Evolutionary conservation across 2,329 filamentous ascomycete species (phyloP).

Genomic region (Lecanosticta acicola): DNA sequence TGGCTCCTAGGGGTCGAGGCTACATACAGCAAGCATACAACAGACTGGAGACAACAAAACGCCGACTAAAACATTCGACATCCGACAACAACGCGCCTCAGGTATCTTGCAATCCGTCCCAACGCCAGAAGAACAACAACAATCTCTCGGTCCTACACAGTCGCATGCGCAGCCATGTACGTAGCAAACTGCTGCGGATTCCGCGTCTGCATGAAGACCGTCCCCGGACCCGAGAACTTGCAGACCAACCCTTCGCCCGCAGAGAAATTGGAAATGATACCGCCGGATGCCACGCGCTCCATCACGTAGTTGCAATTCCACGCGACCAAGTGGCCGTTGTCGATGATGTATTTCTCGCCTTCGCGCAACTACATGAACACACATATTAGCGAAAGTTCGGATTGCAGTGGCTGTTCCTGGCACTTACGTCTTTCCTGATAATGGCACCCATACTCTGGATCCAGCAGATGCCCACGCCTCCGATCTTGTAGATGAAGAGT

Average conservation of each 20-base stretch:
- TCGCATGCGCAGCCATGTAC: constrained; percentile 45
- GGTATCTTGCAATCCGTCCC: too few species aligned
- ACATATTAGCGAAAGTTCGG: too few species aligned
- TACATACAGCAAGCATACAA: too few species aligned
- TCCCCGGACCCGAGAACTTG: constrained; percentile 86
- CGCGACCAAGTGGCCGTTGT: constrained; percentile 59
- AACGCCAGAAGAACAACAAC: too few species aligned
- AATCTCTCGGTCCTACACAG: neutral
- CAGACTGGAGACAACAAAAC: too few species aligned
- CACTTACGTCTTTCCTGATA: constrained; percentile 83
- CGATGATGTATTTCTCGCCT: constrained; percentile 84
- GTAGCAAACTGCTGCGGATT: constrained; percentile 63
- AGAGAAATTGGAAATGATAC: constrained; percentile 80
- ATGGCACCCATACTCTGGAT: constrained; percentile 92
- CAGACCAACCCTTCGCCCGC: constrained; percentile 87
- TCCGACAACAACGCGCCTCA: too few species aligned
- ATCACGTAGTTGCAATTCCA: constrained; percentile 96
- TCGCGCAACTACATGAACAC: constrained; percentile 41
- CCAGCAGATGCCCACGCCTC: constrained; percentile 77
- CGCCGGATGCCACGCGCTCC: constrained; percentile 82
- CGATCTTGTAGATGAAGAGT: constrained; percentile 81
- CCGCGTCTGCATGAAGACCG: constrained; percentile 85
- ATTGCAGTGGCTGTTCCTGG: too few species aligned
- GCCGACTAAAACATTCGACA: too few species aligned
- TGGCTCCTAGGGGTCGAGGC: too few species aligned